Evolutionary conservation across 2,329 filamentous ascomycete genomes (phyloP).

Genomic region (Scedosporium apiospermum): DNA sequence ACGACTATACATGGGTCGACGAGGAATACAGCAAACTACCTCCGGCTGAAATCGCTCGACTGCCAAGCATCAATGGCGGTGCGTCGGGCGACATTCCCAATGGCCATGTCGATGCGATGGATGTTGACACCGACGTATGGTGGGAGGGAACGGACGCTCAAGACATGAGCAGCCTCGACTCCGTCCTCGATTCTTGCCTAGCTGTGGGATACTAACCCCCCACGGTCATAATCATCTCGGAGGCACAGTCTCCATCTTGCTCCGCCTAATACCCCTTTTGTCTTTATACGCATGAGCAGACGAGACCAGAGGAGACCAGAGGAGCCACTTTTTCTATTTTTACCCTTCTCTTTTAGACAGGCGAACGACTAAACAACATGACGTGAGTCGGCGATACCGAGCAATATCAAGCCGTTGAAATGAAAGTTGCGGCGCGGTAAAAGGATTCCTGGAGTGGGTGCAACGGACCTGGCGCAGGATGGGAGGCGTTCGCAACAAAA

Average conservation of each 20-base stretch:
- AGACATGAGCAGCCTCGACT: slow-evolving; percentile 44
- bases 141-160: slow-evolving; percentile 52
- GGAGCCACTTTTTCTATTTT: too few relatives aligned
- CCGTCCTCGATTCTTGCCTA: slow-evolving; percentile 46
- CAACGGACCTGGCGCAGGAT: slow-evolving; percentile 2
- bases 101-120: slow-evolving; percentile 47
- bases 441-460: background rate
- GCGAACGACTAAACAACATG: background rate
- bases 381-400: background rate
- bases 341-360: background rate
- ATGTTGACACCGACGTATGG: slow-evolving; percentile 45
- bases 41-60: slow-evolving; percentile 21
- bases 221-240: slow-evolving; percentile 6
- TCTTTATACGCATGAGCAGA: too few relatives aligned
- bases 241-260: too few relatives aligned
- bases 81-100: slow-evolving; percentile 30
- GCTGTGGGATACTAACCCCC: slow-evolving; percentile 26
- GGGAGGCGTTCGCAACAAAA: slow-evolving; percentile 1
- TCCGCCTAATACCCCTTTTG: too few relatives aligned
- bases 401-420: background rate
- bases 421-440: background rate
- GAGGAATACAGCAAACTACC: slow-evolving; percentile 17
- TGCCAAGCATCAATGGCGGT: slow-evolving; percentile 22
- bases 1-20: slow-evolving; percentile 47
- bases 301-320: too few relatives aligned